Base-by-base conservation (phyloP, 2,329 filamentous ascomycete species). In the Decorospora gaudefroyi region DNA sequence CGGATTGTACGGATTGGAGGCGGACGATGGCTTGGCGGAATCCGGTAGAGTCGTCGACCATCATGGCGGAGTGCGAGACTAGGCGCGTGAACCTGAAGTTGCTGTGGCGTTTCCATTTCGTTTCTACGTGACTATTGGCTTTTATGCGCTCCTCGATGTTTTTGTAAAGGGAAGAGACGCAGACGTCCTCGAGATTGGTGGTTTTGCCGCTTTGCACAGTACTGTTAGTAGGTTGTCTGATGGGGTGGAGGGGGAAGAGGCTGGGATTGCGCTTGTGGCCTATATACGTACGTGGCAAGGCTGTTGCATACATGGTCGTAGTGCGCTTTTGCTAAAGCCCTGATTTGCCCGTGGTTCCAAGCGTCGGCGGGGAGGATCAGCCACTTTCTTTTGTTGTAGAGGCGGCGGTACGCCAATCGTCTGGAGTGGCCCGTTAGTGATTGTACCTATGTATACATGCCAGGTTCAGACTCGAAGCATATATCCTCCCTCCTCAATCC, bases 291-390 rank as follows among this genome's bases (percentile, higher is more conserved):
- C 57, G 28, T 46, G 17, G 85, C 85, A 35, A 86, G 78, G 4
- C 80, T 80, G 45, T 77, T 75, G 56, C 83, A 81, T 75, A 88
- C 80, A 53, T 79, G 71, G 38, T 73, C 71, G 67, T 88, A 84
- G 59, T 87, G 72, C 13, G 73, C 76, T 57, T 80, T 77, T 21
- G 83, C 85, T 1, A 76, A 23, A 10, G 26, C 19, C 27, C 51
- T 53, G 23, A 57, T 31, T 17, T 47, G 21, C 12, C 16, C 26
- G 23, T 51, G 42, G 21, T 55, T 46, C 18, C 40, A 38, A 3
- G 31, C 28, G 19, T 60, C 57, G 6, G 58, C 30, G 3, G 57
- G 55, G 17, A 54, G 12, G 17, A 12, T 27, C 49, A 45, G 17
- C 55, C 53, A 8, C 18, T 32, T 38, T 57, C n/a, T 59, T 28